Evolutionary conservation across 345 rosid species (phyloP).

Genomic region (Hypericum androsaemum): DNA sequence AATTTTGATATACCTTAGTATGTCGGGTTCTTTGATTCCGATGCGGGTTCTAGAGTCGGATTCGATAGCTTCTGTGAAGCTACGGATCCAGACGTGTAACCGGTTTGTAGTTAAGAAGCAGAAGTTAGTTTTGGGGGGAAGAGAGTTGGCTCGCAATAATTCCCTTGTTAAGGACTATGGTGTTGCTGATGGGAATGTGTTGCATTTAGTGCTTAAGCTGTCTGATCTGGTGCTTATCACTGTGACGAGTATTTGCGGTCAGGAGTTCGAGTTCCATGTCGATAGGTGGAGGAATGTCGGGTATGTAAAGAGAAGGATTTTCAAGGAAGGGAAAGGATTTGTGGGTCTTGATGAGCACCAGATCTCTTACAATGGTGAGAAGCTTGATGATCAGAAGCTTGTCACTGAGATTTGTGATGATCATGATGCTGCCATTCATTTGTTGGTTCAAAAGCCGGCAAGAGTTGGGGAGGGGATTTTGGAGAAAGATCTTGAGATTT

Average conservation of each 20-base stretch:
- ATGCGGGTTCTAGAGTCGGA: conserved; percentile 63
- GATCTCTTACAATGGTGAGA: conserved; percentile 59
- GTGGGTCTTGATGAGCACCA: conserved; percentile 62
- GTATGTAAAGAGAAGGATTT: conserved; percentile 57
- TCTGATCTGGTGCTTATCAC: conserved; percentile 63
- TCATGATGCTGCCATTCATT: conserved; percentile 57
- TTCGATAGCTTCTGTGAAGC: conserved; percentile 74
- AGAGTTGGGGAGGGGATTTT: conserved; percentile 50
- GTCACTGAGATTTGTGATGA: conserved; percentile 41
- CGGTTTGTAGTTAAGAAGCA: conserved; percentile 71
- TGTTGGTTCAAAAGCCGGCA: conserved; percentile 66
- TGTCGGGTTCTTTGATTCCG: conserved; percentile 55
- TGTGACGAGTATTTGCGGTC: conserved; percentile 51
- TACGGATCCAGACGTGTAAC: conserved; percentile 72
- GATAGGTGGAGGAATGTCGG: conserved; percentile 58
- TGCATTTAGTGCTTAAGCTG: conserved; percentile 78
- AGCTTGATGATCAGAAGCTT: conserved; percentile 53
- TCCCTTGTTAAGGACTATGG: conserved; percentile 69
- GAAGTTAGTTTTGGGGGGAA: conserved; percentile 70
- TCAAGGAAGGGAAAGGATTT: conserved; percentile 50
- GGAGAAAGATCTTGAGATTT: conserved; percentile 44
- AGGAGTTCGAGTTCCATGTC: conserved; percentile 58
- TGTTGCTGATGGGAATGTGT: conserved; percentile 54
- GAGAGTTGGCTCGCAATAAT: conserved; percentile 63
- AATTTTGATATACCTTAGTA: conserved; percentile 48